Evolutionary conservation across 257 asterid genomes (phyloP).

Genomic region (Agastache rugosa): DNA sequence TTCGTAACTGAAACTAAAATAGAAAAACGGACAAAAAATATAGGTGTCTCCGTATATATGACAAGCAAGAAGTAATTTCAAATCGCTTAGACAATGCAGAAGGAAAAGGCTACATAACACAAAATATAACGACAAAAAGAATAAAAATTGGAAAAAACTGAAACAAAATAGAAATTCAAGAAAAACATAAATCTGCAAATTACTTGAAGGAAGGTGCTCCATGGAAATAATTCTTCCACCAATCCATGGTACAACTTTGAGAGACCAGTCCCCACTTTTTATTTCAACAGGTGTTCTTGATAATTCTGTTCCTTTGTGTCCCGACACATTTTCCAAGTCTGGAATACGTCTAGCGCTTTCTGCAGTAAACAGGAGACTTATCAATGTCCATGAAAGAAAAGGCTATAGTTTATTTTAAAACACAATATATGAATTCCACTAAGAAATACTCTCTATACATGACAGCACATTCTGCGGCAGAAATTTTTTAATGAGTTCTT

Average conservation of each 20-base stretch:
- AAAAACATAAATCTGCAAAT: slow-evolving; percentile 16
- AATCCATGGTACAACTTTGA: slow-evolving; percentile 91
- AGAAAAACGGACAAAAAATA: no score
- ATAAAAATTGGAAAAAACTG: neutral
- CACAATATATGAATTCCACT: slow-evolving; percentile 1
- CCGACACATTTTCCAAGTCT: slow-evolving; percentile 58
- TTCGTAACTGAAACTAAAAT: no score
- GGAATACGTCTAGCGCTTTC: slow-evolving; percentile 74
- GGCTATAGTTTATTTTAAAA: slow-evolving; percentile 7
- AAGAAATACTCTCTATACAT: neutral
- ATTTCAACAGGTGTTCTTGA: slow-evolving; percentile 74
- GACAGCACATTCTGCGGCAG: neutral
- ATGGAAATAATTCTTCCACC: slow-evolving; percentile 96
- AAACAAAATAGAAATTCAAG: slow-evolving; percentile 20
- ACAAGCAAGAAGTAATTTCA: no score
- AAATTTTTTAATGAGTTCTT: neutral
- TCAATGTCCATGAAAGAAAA: slow-evolving; percentile 23
- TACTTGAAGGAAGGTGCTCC: slow-evolving; percentile 95
- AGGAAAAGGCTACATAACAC: no score
- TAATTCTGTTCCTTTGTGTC: slow-evolving; percentile 78
- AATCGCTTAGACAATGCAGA: no score
- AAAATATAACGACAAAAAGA: neutral
- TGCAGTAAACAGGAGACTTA: slow-evolving; percentile 45
- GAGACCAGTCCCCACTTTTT: slow-evolving; percentile 86
- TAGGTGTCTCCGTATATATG: no score